Evolutionary conservation across 1,139 yeast genomes (phyloP).

Genomic region (Lodderomyces jiufengensis): DNA sequence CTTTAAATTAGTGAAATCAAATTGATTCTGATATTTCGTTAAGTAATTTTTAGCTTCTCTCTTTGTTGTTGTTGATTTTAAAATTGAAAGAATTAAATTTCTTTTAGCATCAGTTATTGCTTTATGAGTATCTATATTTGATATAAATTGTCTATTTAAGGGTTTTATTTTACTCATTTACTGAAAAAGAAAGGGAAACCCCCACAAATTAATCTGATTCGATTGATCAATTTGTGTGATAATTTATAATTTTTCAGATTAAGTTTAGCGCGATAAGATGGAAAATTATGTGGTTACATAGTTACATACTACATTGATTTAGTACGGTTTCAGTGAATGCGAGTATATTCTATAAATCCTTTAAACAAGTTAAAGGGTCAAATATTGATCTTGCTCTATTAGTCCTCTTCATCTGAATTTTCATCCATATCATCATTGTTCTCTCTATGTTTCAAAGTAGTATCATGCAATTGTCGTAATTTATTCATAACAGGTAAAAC

Average conservation of each 20-base stretch:
- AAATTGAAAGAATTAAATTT: conserved; percentile 61
- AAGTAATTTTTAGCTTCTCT: conserved; percentile 69
- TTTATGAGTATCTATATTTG: conserved; percentile 36
- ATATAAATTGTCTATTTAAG: conserved; percentile 32
- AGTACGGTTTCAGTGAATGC: no score
- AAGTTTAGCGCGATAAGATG: conserved; percentile 5
- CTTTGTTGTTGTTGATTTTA: conserved; percentile 73
- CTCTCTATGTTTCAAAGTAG: conserved; percentile 24
- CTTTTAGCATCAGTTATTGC: conserved; percentile 36
- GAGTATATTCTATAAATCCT: no score
- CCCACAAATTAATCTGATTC: no score
- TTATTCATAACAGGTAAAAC: conserved; percentile 77
- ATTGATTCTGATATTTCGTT: conserved; percentile 51
- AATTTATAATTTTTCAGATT: no score
- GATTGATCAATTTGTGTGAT: no score
- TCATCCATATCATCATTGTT: conserved; percentile 21
- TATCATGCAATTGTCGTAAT: conserved; percentile 51
- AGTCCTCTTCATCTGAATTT: conserved; percentile 14
- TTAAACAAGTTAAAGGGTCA: no score
- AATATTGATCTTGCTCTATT: no score
- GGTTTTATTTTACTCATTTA: conserved; percentile 35
- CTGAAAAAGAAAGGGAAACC: no score
- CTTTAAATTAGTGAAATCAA: conserved; percentile 23
- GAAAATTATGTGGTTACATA: not conserved
- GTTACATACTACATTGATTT: not conserved